Percentiles rank a stretch among this genome's conserved stretches.
phyloP scores from a whole-genome alignment of 1,139 yeast species.

The Protomyces gravidus region DNA sequence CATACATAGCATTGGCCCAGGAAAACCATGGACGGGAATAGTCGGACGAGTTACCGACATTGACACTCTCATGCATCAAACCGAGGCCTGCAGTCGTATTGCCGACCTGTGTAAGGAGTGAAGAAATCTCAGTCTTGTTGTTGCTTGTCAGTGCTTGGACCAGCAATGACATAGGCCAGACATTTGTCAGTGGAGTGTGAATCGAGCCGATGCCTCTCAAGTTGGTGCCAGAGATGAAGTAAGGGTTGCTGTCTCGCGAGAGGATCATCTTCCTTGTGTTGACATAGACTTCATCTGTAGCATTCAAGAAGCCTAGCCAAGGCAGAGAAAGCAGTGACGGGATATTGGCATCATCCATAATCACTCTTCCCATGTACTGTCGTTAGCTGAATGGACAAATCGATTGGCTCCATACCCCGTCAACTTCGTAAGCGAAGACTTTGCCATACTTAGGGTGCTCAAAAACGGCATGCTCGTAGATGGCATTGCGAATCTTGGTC shows the following conservation, averaged over 20 bases:
- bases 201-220: constrained; percentile 88
- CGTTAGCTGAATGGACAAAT: too few species aligned
- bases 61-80: constrained; percentile 75
- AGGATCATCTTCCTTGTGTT: constrained; percentile 76
- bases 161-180: constrained; percentile 87
- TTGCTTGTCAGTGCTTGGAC: constrained; percentile 69
- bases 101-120: constrained; percentile 52
- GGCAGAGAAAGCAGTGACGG: constrained; percentile 80
- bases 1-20: constrained; percentile 86
- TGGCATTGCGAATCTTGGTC: constrained; percentile 49
- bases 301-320: constrained; percentile 61
- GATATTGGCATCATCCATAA: constrained; percentile 88
- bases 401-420: too few species aligned
- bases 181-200: constrained; percentile 71
- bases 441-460: constrained; percentile 65
- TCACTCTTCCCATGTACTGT: constrained; percentile 62
- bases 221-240: constrained; percentile 63
- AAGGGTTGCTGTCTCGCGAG: constrained; percentile 60
- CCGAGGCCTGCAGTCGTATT: constrained; percentile 68
- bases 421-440: constrained; percentile 84
- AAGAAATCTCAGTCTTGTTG: constrained; percentile 62
- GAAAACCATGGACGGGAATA: constrained; percentile 53
- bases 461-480: constrained; percentile 59
- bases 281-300: constrained; percentile 58
- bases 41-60: constrained; percentile 52